Conservation (phyloP, 176 grass and related monocot genomes). For the Areca catechu region DNA sequence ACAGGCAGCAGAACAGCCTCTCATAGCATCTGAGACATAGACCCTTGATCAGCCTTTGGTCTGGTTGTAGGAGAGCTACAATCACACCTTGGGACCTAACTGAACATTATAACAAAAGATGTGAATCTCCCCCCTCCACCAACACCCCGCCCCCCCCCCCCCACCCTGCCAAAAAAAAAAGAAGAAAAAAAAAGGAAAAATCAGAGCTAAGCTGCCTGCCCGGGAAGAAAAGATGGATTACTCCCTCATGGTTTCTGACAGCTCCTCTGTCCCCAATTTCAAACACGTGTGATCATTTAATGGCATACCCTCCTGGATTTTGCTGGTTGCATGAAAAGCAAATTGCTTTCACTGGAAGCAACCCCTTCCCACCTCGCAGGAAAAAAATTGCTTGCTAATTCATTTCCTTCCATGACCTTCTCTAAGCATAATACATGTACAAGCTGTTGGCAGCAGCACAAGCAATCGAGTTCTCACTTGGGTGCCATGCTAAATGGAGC, state of each 20-base stretch:
- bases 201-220: conserved; percentile 65
- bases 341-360: background rate
- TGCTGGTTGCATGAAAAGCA: conserved; percentile 33
- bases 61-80: conserved; percentile 16
- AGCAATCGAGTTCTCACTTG: conserved; percentile 71
- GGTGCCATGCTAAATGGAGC: conserved; percentile 95
- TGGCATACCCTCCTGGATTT: conserved; percentile 28
- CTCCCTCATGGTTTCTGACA: conserved; percentile 87
- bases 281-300: conserved; percentile 42
- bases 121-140: conserved; percentile 28
- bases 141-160: too few relatives aligned
- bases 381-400: too few relatives aligned
- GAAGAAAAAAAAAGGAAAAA: conserved; percentile 39
- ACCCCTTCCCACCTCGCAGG: too few relatives aligned
- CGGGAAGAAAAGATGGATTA: conserved; percentile 75
- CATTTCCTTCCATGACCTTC: conserved; percentile 9
- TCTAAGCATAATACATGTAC: conserved; percentile 93
- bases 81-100: conserved; percentile 38
- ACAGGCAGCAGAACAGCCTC: background rate
- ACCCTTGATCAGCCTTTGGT: conserved; percentile 7
- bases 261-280: conserved; percentile 42
- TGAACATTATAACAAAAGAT: conserved; percentile 30
- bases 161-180: too few relatives aligned
- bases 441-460: conserved; percentile 92
- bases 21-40: conserved; percentile 30